Percentiles rank a stretch among this genome's conserved stretches.
These are phyloP conservation scores for Panicum virgatum DNA, from an alignment of 202 grass and related monocot genomes.

Conservation along the genomic window DNA sequence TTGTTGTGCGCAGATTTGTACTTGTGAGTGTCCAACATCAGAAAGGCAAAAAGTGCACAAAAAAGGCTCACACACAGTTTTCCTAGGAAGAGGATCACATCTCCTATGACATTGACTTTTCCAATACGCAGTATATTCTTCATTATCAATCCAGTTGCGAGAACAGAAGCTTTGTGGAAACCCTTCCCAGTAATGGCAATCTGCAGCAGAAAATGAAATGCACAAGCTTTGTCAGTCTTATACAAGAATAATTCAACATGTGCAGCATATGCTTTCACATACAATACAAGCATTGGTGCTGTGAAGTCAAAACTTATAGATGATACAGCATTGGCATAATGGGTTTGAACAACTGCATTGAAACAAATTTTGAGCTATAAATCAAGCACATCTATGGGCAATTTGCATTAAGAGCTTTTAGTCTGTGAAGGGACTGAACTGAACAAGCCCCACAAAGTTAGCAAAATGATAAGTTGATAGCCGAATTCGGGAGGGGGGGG, in stretches of 20 bases:
- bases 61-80: constrained; percentile 93
- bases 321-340: neutral
- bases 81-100: constrained; percentile 95
- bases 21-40: constrained; percentile 92
- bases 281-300: neutral
- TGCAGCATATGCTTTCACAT: neutral
- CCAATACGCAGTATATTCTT: constrained; percentile 96
- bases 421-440: neutral
- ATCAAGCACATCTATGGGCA: neutral
- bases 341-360: neutral
- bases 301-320: neutral
- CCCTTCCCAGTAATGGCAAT: constrained; percentile 96
- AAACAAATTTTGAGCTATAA: neutral
- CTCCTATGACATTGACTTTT: constrained; percentile 94
- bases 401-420: constrained; percentile 3
- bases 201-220: constrained; percentile 50
- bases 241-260: neutral
- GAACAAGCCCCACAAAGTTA: neutral
- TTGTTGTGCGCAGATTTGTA: constrained; percentile 96
- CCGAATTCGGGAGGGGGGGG: neutral
- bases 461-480: neutral
- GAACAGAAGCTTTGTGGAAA: constrained; percentile 85
- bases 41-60: constrained; percentile 88
- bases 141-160: constrained; percentile 93
- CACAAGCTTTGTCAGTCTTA: neutral